Conservation (phyloP, 257 asterid genomes). For the Solanum tarijense region DNA sequence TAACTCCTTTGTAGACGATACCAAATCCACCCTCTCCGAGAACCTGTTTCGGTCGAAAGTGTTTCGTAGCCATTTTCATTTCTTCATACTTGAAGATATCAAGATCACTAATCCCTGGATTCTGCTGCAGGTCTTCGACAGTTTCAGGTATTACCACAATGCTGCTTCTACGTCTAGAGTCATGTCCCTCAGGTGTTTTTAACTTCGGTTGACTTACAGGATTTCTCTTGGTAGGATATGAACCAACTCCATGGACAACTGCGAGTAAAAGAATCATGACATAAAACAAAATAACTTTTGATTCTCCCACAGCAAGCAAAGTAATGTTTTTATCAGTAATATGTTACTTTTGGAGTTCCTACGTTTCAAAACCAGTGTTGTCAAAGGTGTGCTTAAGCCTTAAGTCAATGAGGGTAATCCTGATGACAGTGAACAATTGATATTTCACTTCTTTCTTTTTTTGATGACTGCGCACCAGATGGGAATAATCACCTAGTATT, state of each 20-base stretch:
- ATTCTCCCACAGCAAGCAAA: background rate
- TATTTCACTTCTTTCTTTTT: no score
- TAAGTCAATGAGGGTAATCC: background rate
- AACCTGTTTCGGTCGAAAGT: slow-evolving; percentile 70
- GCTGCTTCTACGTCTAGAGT: slow-evolving; percentile 15
- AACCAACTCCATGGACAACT: slow-evolving; percentile 23
- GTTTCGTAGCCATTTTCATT: slow-evolving; percentile 85
- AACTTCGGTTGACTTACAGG: slow-evolving; percentile 13
- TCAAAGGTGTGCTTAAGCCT: background rate
- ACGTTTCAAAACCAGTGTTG: background rate
- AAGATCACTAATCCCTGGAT: slow-evolving; percentile 60
- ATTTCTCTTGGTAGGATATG: slow-evolving; percentile 27
- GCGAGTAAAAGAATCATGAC: background rate
- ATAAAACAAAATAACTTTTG: background rate
- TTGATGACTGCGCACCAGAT: no score
- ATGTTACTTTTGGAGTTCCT: background rate
- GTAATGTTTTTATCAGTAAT: background rate
- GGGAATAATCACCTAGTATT: no score
- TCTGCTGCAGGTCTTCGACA: slow-evolving; percentile 63
- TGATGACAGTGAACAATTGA: background rate
- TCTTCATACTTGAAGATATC: slow-evolving; percentile 84
- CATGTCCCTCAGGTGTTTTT: background rate
- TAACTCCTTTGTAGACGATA: slow-evolving; percentile 70
- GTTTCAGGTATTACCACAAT: slow-evolving; percentile 45
- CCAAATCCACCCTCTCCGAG: slow-evolving; percentile 97